Percentiles rank a stretch among this genome's conserved stretches.
Conservation (phyloP, 2,329 filamentous ascomycete genomes). For the Mollisia scopiformis region DNA sequence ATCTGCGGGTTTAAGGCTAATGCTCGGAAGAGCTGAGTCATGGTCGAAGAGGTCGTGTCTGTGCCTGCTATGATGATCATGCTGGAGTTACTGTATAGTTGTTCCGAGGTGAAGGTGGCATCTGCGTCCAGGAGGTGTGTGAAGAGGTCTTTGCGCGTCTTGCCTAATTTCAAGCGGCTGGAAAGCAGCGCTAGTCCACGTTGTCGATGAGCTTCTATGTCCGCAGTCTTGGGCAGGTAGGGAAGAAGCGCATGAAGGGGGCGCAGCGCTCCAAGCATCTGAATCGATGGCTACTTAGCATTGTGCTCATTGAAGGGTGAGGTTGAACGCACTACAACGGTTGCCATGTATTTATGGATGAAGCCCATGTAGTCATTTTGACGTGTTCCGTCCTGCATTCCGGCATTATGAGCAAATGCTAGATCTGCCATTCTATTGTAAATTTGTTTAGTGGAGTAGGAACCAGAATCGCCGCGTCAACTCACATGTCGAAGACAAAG, state of each 20-base stretch:
- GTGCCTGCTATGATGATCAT: conserved; percentile 19
- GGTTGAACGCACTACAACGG: conserved; percentile 5
- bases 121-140: conserved; percentile 15
- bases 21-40: conserved; percentile 7
- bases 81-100: conserved; percentile 22
- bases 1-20: conserved; percentile 9
- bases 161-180: conserved; percentile 14
- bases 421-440: conserved; percentile 20
- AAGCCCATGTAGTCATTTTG: conserved; percentile 20
- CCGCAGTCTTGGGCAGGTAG: conserved; percentile 13
- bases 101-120: conserved; percentile 12
- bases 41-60: conserved; percentile 13
- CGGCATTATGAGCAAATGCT: conserved; percentile 18
- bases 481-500: conserved; percentile 23
- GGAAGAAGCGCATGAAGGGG: conserved; percentile 14
- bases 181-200: conserved; percentile 16
- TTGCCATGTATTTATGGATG: conserved; percentile 20
- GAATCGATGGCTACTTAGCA: background rate
- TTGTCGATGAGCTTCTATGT: conserved; percentile 13
- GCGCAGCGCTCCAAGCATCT: conserved; percentile 15
- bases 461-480: background rate
- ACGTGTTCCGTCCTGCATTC: conserved; percentile 20
- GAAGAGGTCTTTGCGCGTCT: conserved; percentile 20
- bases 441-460: background rate
- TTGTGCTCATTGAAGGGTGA: background rate